phyloP scores from a whole-genome alignment of 345 rosid genomes.

The Citrus maxima region DNA sequence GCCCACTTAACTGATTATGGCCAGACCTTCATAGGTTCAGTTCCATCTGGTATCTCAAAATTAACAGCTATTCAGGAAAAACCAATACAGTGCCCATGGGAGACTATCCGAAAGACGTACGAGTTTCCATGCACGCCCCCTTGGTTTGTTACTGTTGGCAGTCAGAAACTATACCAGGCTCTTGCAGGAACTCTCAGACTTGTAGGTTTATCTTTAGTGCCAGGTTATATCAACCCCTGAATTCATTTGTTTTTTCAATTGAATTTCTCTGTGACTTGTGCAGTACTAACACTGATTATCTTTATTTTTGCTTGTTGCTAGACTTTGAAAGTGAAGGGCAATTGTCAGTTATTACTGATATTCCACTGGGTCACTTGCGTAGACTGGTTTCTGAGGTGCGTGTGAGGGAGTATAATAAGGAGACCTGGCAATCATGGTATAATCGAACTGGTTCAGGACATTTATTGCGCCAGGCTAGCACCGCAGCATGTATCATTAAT shows the following conservation, averaged over 20 bases:
- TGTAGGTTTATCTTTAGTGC: constrained; percentile 72
- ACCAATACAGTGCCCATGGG: constrained; percentile 23
- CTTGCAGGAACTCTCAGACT: constrained; percentile 85
- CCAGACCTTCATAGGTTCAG: constrained; percentile 24
- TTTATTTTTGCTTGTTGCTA: constrained; percentile 37
- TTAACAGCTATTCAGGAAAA: constrained; percentile 21
- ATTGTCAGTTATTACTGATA: constrained; percentile 66
- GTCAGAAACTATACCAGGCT: constrained; percentile 65
- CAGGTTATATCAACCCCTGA: constrained; percentile 63
- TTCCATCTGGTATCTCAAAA: constrained; percentile 36
- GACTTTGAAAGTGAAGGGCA: constrained; percentile 55
- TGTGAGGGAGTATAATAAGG: constrained; percentile 52
- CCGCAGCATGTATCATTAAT: constrained; percentile 78
- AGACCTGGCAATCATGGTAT: constrained; percentile 87
- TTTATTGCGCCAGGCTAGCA: constrained; percentile 74
- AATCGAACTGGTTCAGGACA: constrained; percentile 71
- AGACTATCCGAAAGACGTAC: constrained; percentile 31
- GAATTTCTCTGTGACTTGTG: constrained; percentile 10
- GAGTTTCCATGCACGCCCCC: constrained; percentile 80
- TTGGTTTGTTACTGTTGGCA: constrained; percentile 75
- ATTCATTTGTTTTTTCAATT: constrained; percentile 15
- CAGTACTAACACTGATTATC: constrained; percentile 22
- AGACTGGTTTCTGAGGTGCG: constrained; percentile 74
- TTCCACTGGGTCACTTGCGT: constrained; percentile 62
- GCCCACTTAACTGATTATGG: constrained; percentile 26